These are phyloP conservation scores for Dactylellina parvicollis DNA, from an alignment of 2,329 filamentous ascomycete species.

Conservation along the genomic window DNA sequence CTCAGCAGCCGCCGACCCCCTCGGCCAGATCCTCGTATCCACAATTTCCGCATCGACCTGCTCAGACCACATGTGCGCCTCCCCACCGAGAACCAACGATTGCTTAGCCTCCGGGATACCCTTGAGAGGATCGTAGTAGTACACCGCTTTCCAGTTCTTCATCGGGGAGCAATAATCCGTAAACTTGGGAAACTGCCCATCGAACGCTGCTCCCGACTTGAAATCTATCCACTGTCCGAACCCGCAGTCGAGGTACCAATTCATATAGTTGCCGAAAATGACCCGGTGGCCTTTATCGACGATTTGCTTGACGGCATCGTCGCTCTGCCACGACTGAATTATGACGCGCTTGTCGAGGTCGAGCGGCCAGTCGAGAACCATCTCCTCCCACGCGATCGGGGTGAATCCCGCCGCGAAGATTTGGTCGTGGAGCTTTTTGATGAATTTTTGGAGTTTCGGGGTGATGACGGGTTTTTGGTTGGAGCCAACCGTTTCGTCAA, in stretches of 20 bases:
- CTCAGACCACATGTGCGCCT: slow-evolving; percentile 83
- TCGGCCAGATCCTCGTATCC: slow-evolving; percentile 80
- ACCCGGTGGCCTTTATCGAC: slow-evolving; percentile 74
- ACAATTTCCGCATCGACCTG: slow-evolving; percentile 78
- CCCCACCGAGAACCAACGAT: slow-evolving; percentile 79
- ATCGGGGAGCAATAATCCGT: slow-evolving; percentile 81
- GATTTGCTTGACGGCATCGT: slow-evolving; percentile 70
- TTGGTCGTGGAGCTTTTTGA: slow-evolving; percentile 75
- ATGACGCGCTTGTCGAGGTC: slow-evolving; percentile 76
- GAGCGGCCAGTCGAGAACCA: slow-evolving; percentile 80
- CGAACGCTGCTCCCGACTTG: slow-evolving; percentile 67
- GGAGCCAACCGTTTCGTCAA: slow-evolving; percentile 77
- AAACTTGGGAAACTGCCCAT: slow-evolving; percentile 75
- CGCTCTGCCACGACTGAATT: slow-evolving; percentile 80
- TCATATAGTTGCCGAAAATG: slow-evolving; percentile 79
- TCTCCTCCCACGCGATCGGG: slow-evolving; percentile 89
- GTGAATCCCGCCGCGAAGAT: slow-evolving; percentile 72
- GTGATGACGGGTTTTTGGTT: slow-evolving; percentile 73
- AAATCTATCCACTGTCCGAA: slow-evolving; percentile 82
- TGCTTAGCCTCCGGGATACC: slow-evolving; percentile 71
- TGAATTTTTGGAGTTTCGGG: slow-evolving; percentile 80
- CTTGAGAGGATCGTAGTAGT: slow-evolving; percentile 78
- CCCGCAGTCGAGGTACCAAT: slow-evolving; percentile 86
- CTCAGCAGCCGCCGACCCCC: slow-evolving; percentile 77
- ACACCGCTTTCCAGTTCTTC: slow-evolving; percentile 83